Conservation (phyloP, 768 basidiomycete species). For the Pholiota conissans region DNA sequence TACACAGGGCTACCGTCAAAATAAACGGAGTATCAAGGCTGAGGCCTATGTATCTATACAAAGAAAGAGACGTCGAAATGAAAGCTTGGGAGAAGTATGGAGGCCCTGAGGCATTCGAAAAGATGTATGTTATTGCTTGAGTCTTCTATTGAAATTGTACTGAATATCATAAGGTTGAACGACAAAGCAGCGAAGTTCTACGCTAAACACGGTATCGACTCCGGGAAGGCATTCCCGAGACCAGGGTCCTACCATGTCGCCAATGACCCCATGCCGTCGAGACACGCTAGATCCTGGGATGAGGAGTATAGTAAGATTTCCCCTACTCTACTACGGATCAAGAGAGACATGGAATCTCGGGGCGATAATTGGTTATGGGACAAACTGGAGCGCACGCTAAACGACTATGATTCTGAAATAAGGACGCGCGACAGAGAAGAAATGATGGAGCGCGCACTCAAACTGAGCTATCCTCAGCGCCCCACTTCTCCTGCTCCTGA, state of each 20-base stretch:
- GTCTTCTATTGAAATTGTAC: not conserved
- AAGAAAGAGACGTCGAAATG: constrained; percentile 3
- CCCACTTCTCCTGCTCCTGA: too few species aligned
- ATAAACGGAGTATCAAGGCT: not conserved
- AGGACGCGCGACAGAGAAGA: too few species aligned
- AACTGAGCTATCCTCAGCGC: too few species aligned
- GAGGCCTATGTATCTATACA: not conserved
- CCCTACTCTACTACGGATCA: too few species aligned
- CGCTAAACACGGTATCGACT: not conserved
- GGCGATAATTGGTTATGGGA: too few species aligned
- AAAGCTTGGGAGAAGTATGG: constrained; percentile 1
- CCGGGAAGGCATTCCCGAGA: not conserved
- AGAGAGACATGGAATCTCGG: too few species aligned
- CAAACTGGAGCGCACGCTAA: too few species aligned
- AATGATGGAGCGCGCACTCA: too few species aligned
- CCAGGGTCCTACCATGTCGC: not conserved
- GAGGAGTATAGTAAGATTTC: too few species aligned
- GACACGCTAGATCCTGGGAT: too few species aligned
- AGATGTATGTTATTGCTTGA: not conserved
- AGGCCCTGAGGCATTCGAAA: not conserved
- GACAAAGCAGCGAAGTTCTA: not conserved
- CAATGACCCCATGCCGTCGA: too few species aligned
- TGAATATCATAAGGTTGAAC: not conserved
- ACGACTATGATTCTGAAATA: too few species aligned
- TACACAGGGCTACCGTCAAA: not conserved